Conservation (phyloP, 2,329 filamentous ascomycete genomes). For the Rutstroemia sydowiana region DNA sequence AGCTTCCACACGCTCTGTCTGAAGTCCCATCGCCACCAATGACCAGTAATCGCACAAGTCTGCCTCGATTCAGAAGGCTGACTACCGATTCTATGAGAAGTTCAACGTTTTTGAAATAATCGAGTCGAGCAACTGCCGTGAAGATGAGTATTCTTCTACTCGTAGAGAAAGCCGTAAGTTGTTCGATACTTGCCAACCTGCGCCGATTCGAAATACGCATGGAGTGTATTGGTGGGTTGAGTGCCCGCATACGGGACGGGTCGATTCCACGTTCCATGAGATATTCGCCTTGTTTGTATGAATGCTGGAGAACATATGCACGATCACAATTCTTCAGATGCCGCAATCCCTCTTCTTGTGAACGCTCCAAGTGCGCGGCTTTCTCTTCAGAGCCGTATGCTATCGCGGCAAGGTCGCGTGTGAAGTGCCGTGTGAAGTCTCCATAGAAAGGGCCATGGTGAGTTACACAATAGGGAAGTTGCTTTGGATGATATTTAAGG, state of each 20-base stretch:
- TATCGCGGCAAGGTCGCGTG: slow-evolving; percentile 9
- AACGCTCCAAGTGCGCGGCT: slow-evolving; percentile 10
- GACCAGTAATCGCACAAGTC: slow-evolving; percentile 8
- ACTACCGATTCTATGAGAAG: slow-evolving; percentile 11
- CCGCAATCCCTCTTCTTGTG: slow-evolving; percentile 11
- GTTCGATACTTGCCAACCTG: neutral
- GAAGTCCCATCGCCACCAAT: slow-evolving; percentile 10
- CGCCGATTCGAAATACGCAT: slow-evolving; percentile 1
- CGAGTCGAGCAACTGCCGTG: slow-evolving; percentile 14
- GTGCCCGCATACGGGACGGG: slow-evolving; percentile 8
- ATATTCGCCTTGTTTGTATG: slow-evolving; percentile 13
- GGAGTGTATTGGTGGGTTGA: slow-evolving; percentile 13
- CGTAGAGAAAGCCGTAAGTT: slow-evolving; percentile 2
- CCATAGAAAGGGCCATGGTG: slow-evolving; percentile 15
- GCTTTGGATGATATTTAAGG: slow-evolving; percentile 11
- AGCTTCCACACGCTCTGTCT: neutral
- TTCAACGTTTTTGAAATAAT: slow-evolving; percentile 16
- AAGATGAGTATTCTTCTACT: slow-evolving; percentile 11
- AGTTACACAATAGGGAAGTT: slow-evolving; percentile 13
- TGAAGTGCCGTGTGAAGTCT: slow-evolving; percentile 12
- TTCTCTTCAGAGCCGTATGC: slow-evolving; percentile 14
- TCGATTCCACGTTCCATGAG: slow-evolving; percentile 12
- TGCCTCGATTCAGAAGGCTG: slow-evolving; percentile 8
- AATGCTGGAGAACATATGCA: slow-evolving; percentile 15
- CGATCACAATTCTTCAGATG: slow-evolving; percentile 8